Evolutionary conservation across 2,329 filamentous ascomycete genomes (phyloP).

Genomic region (Fusarium coffeatum): DNA sequence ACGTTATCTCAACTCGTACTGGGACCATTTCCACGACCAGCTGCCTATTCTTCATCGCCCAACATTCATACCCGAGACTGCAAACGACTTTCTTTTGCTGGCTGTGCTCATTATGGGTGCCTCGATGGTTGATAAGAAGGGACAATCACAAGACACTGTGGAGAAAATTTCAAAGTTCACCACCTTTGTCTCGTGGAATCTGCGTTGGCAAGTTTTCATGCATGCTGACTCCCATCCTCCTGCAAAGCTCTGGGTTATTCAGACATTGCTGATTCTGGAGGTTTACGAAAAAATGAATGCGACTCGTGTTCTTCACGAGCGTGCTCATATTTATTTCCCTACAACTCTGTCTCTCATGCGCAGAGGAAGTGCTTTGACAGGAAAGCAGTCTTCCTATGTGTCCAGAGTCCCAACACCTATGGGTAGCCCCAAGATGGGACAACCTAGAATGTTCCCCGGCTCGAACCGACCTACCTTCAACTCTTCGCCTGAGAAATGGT

Average conservation of each 20-base stretch:
- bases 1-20: conserved; percentile 45
- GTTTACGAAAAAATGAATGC: conserved; percentile 48
- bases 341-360: conserved; percentile 47
- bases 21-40: conserved; percentile 47
- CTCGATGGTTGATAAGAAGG: conserved; percentile 45
- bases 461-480: conserved; percentile 35
- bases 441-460: conserved; percentile 19
- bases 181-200: conserved; percentile 47
- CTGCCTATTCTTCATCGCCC: conserved; percentile 44
- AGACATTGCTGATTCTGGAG: conserved; percentile 44
- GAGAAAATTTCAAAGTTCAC: conserved; percentile 47
- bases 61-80: conserved; percentile 45
- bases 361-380: conserved; percentile 45
- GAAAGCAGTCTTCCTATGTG: conserved; percentile 45
- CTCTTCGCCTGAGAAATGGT: conserved; percentile 45
- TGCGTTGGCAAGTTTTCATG: conserved; percentile 48
- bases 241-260: conserved; percentile 47
- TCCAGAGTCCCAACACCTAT: conserved; percentile 43
- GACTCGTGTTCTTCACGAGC: conserved; percentile 45
- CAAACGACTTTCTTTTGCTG: conserved; percentile 44
- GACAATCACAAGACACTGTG: conserved; percentile 22
- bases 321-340: conserved; percentile 48
- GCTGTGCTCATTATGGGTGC: conserved; percentile 47
- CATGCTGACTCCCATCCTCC: conserved; percentile 47
- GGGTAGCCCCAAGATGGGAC: conserved; percentile 39